Conservation (phyloP, 2,329 filamentous ascomycete genomes). For the Aspergillus costaricaensis region DNA sequence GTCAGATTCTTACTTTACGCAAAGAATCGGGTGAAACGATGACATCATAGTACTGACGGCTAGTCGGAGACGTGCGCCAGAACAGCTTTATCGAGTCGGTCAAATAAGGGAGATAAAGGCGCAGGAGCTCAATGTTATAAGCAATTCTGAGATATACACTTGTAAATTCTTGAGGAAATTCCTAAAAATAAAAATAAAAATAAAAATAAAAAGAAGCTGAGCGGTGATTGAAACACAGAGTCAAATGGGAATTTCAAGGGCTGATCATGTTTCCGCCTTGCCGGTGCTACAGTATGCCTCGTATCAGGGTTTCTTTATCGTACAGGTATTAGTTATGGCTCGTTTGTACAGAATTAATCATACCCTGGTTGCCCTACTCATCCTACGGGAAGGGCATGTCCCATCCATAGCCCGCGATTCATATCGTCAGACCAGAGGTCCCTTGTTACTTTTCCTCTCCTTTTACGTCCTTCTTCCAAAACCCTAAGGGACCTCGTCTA, state of each 20-base stretch:
- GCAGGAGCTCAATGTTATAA: not conserved
- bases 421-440: not conserved
- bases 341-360: not conserved
- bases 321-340: not conserved
- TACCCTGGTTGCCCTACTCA: not conserved
- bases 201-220: not conserved
- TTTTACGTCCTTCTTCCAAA: not conserved
- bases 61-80: not conserved
- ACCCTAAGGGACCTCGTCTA: no score
- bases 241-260: not conserved
- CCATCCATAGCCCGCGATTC: not conserved
- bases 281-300: no score
- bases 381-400: not conserved
- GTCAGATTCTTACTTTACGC: not conserved
- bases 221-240: not conserved
- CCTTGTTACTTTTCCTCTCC: not conserved
- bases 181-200: no score
- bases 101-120: not conserved
- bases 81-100: constrained; percentile 11
- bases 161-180: no score
- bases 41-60: constrained; percentile 24
- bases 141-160: not conserved
- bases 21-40: constrained; percentile 12
- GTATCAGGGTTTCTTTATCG: not conserved
- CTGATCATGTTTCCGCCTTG: not conserved